These are phyloP conservation scores for Verticillium zaregamsianum DNA, from an alignment of 2,329 filamentous ascomycete genomes.

Conservation along the genomic window DNA sequence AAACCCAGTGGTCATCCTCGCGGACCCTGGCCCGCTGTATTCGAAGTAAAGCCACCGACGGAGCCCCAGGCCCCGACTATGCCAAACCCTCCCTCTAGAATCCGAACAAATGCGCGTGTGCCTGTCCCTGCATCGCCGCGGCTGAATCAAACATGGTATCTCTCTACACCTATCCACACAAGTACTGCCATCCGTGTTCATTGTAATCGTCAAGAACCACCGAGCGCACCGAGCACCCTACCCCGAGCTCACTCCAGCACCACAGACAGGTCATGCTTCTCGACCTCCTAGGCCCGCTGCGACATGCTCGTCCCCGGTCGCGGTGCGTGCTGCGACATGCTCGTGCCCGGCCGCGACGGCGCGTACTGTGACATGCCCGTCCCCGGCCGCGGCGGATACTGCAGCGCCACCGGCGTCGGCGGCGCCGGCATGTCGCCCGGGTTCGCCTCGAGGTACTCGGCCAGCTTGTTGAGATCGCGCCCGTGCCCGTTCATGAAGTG, in stretches of 20 bases:
- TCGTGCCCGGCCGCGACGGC: neutral
- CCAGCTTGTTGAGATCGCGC: constrained; percentile 37
- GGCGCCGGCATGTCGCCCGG: neutral
- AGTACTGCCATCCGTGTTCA: neutral
- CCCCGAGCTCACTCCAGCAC: neutral
- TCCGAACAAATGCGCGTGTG: neutral
- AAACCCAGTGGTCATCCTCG: neutral
- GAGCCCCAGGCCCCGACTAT: neutral
- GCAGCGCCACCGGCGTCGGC: neutral
- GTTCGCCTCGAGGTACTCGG: constrained; percentile 25
- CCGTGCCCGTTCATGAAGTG: constrained; percentile 34
- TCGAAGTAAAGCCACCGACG: neutral
- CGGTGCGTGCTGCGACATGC: neutral
- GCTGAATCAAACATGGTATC: constrained; percentile 6
- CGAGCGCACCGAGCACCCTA: too few species aligned
- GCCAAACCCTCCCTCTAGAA: neutral
- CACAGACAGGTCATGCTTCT: neutral
- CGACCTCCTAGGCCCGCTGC: neutral
- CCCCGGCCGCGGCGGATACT: neutral
- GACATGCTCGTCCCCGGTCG: neutral
- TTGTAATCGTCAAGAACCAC: neutral
- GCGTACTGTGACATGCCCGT: neutral
- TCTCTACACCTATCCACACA: constrained; percentile 9
- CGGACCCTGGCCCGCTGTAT: neutral
- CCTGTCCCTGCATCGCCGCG: neutral